Conservation (phyloP, 2,329 filamentous ascomycete genomes). For the Meredithiella fracta region DNA sequence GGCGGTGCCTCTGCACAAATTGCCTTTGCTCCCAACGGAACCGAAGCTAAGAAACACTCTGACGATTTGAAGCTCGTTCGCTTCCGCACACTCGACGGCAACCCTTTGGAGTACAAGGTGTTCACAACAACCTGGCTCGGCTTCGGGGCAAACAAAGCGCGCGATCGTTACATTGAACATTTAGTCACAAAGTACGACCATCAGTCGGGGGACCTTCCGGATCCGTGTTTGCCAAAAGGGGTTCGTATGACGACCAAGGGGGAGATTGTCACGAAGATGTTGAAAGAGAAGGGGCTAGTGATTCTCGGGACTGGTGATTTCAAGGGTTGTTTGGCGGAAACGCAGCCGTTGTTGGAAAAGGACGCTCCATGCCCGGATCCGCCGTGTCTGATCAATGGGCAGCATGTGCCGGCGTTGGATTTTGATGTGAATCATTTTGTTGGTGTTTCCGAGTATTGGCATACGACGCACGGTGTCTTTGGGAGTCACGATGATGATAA, state of each 20-base stretch:
- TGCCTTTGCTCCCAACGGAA: conserved; percentile 86
- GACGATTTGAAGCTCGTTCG: conserved; percentile 77
- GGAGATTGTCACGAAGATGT: conserved; percentile 27
- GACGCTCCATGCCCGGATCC: conserved; percentile 67
- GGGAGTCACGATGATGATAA: conserved; percentile 40
- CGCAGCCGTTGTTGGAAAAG: conserved; percentile 77
- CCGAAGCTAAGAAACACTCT: conserved; percentile 76
- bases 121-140: conserved; percentile 96
- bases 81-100: conserved; percentile 67
- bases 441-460: conserved; percentile 97
- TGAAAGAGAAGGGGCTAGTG: conserved; percentile 26
- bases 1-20: conserved; percentile 95
- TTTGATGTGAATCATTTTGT: conserved; percentile 97
- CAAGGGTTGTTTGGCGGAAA: conserved; percentile 63
- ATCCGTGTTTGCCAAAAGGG: conserved; percentile 76
- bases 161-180: conserved; percentile 64
- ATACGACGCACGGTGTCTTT: conserved; percentile 92
- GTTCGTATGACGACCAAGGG: conserved; percentile 61
- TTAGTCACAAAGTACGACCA: conserved; percentile 52
- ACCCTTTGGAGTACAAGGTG: conserved; percentile 63
- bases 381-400: conserved; percentile 78
- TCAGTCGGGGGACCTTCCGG: conserved; percentile 53
- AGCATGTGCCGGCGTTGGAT: conserved; percentile 88
- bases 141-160: conserved; percentile 90
- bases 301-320: conserved; percentile 78